Conservation (phyloP, 2,329 filamentous ascomycete genomes). For the Fusarium decemcellulare region DNA sequence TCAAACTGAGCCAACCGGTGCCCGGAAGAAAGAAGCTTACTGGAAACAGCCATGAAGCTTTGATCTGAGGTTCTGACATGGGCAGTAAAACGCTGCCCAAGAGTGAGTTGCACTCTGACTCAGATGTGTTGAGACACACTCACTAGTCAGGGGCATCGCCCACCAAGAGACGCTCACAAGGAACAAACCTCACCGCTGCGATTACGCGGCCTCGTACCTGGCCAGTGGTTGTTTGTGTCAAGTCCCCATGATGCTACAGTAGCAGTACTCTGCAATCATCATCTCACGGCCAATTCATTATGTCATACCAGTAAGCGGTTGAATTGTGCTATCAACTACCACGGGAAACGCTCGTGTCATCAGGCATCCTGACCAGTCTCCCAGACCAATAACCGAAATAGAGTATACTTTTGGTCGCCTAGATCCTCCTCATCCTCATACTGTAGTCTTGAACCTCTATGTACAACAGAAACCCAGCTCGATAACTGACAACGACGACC, state of each 20-base stretch:
- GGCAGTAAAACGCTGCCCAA: too few species aligned
- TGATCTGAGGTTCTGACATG: too few species aligned
- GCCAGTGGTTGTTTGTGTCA: background rate
- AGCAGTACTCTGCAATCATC: too few species aligned
- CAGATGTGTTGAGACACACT: background rate
- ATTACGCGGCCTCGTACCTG: background rate
- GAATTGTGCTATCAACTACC: slow-evolving; percentile 29
- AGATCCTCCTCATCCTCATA: slow-evolving; percentile 7
- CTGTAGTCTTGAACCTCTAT: slow-evolving; percentile 41
- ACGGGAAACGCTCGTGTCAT: slow-evolving; percentile 13
- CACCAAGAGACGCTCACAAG: background rate
- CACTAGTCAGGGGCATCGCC: background rate
- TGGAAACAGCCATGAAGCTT: too few species aligned
- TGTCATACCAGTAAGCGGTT: slow-evolving; percentile 20
- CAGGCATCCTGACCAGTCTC: slow-evolving; percentile 7
- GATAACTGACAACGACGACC: slow-evolving; percentile 38
- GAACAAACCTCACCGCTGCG: background rate
- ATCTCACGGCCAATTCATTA: slow-evolving; percentile 2
- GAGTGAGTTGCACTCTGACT: too few species aligned
- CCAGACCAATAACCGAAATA: slow-evolving; percentile 24
- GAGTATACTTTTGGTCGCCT: slow-evolving; percentile 37
- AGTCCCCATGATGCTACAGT: background rate
- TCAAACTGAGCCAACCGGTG: too few species aligned
- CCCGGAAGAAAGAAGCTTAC: too few species aligned
- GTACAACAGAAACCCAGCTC: slow-evolving; percentile 33